Evolutionary conservation across 2,329 filamentous ascomycete genomes (phyloP), one percentile per base, ranked within the genome.

Genomic region (Aschersonia sp.): DNA sequence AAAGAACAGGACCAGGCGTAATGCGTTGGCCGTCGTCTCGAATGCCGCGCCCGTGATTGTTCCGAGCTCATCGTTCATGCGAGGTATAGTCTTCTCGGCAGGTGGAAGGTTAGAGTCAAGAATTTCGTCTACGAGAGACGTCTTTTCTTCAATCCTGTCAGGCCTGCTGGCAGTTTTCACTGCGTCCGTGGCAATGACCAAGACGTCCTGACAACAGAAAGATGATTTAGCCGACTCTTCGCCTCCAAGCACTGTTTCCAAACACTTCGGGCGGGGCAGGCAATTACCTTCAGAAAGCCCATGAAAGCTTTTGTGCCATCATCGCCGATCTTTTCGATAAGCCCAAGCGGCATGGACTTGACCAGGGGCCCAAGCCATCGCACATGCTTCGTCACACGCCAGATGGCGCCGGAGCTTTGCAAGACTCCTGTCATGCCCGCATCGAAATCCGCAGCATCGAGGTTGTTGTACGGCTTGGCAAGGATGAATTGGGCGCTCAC

Each of bases 11-110:
- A 60, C 53, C 5, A 64, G 50, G 3, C 58, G 52, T 14, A 71
- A 53, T 0, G 59, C 55, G 53, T 58, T 59, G 9, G 57, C 57
- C 0, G 59, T 62, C 0, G 66, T 70, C 40, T 66, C 59, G 9
- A 61, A 64, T 3, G 64, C 67, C 3, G 66, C 67, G 1, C 55
- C 56, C 9, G 62, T 55, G 1, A 66, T 43, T 1, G 56, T 51
- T 12, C 55, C 41, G n/a, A 55, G 59, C 22, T 70, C 66, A 7
- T 60, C 53, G 6, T 52, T 52, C 5, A 69, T 52, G 1, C 66
- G 57, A 2, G 44, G 30, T 1, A 55, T 22, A 0, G 55, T 52
- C 50, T 67, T 68, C 41, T 67, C 66, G 4, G 53, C 30, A 1
- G 52, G 39, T 2, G 66, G 61, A 0, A 69, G 57, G n/a, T 51